A percentile compares a stretch with the other conserved stretches of the same genome.
These are phyloP conservation scores for Vaccinium myrtillus DNA, from an alignment of 148 eudicot genomes.

Conservation along the genomic window DNA sequence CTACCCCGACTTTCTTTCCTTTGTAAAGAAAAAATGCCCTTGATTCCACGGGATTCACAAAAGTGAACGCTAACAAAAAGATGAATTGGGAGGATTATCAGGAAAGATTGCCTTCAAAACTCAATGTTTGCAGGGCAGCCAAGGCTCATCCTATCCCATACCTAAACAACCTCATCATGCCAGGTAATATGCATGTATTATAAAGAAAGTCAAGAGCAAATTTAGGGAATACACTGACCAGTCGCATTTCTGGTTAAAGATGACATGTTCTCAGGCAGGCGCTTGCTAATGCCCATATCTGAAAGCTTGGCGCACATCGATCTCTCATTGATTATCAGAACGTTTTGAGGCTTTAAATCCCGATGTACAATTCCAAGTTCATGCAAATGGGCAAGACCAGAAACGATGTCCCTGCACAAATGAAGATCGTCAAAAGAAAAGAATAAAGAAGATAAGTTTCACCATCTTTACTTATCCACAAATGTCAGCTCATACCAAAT, in stretches of 20 bases:
- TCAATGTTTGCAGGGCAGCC: neutral
- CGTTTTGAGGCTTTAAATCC: conserved; percentile 89
- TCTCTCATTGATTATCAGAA: conserved; percentile 61
- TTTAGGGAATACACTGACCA: conserved; percentile 45
- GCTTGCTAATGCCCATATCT: conserved; percentile 98
- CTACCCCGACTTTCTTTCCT: neutral
- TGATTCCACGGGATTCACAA: neutral
- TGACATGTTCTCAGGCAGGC: conserved; percentile 69
- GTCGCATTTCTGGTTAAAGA: conserved; percentile 85
- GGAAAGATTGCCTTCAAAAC: neutral
- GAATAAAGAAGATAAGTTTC: neutral
- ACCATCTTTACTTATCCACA: conserved; percentile 3
- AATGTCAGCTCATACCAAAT: neutral
- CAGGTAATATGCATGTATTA: neutral
- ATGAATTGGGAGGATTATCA: neutral
- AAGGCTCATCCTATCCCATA: conserved; percentile 9
- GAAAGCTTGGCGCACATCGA: conserved; percentile 73
- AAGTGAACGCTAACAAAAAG: neutral
- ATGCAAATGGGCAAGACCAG: conserved; percentile 86
- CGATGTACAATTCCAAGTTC: conserved; percentile 91
- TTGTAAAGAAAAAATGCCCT: neutral
- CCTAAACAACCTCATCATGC: neutral
- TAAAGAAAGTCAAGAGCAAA: neutral
- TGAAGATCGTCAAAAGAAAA: neutral
- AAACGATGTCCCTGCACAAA: conserved; percentile 66